Evolutionary conservation across 257 asterid genomes (phyloP).

Genomic region (Prunella vulgaris): DNA sequence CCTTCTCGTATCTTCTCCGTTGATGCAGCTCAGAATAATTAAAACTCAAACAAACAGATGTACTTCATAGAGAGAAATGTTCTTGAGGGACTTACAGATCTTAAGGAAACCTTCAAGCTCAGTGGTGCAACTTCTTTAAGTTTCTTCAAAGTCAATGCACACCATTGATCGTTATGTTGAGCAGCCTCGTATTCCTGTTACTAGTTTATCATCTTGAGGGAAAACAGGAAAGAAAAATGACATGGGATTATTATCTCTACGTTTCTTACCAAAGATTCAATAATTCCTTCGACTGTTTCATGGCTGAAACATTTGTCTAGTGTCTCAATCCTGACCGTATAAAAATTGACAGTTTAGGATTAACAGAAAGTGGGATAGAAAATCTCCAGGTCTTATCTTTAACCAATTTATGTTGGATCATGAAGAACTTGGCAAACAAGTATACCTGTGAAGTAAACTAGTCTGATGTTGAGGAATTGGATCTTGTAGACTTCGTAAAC

Average conservation of each 20-base stretch:
- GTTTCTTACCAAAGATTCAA: slow-evolving; percentile 60
- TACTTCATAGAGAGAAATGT: background rate
- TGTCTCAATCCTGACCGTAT: slow-evolving; percentile 44
- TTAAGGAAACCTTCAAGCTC: slow-evolving; percentile 76
- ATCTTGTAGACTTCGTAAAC: slow-evolving; percentile 44
- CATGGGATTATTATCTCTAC: background rate
- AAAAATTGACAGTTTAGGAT: background rate
- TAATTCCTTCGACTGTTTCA: slow-evolving; percentile 67
- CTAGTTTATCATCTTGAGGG: background rate
- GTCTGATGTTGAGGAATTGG: slow-evolving; percentile 38
- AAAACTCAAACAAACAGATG: background rate
- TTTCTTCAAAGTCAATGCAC: slow-evolving; percentile 45
- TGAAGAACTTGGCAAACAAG: background rate
- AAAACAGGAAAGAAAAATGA: background rate
- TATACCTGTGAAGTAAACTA: slow-evolving; percentile 55
- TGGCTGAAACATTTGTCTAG: slow-evolving; percentile 68
- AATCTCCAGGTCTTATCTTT: background rate
- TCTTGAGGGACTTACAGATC: slow-evolving; percentile 52
- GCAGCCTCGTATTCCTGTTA: slow-evolving; percentile 56
- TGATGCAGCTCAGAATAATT: slow-evolving; percentile 1
- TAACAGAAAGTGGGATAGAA: background rate
- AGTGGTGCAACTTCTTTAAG: slow-evolving; percentile 59
- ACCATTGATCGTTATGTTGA: slow-evolving; percentile 54
- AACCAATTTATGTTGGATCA: background rate
- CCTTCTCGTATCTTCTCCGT: slow-evolving; percentile 67